Percentiles rank a stretch among this genome's conserved stretches.
Evolutionary conservation across 2,329 filamentous ascomycete genomes (phyloP).

Genomic region (Paraconiothyrium brasiliense): DNA sequence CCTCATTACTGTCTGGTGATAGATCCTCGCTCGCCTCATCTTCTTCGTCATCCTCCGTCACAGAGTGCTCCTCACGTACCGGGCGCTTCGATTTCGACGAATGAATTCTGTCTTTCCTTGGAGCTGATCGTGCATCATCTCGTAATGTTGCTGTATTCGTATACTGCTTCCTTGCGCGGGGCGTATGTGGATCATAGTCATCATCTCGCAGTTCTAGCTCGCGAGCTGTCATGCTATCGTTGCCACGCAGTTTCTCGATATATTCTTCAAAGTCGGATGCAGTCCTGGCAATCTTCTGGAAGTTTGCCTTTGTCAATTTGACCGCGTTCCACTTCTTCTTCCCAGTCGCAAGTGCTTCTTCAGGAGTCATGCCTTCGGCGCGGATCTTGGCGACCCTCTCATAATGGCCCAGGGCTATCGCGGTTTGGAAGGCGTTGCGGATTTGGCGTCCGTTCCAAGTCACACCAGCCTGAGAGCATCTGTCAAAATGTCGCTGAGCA

Average conservation of each 20-base stretch:
- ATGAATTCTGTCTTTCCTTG: not conserved
- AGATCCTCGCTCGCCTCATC: not conserved
- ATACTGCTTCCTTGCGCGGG: constrained; percentile 15
- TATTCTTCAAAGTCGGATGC: constrained; percentile 22
- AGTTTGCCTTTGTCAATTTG: constrained; percentile 18
- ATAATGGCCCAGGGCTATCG: constrained; percentile 1
- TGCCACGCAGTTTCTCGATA: constrained; percentile 14
- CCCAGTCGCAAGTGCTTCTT: constrained; percentile 13
- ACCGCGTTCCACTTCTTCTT: constrained; percentile 21
- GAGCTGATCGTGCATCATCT: not conserved
- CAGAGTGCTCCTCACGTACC: not conserved
- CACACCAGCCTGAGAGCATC: not conserved
- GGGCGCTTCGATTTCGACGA: not conserved
- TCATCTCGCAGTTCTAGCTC: constrained; percentile 12
- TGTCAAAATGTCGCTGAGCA: constrained; percentile 12
- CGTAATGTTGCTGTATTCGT: not conserved
- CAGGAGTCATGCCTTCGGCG: constrained; percentile 7
- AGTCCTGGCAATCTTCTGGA: constrained; percentile 19
- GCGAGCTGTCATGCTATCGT: constrained; percentile 8
- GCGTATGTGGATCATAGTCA: constrained; percentile 7
- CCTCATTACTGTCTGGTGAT: too few relatives aligned
- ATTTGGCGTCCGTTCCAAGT: constrained; percentile 28
- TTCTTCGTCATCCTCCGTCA: not conserved
- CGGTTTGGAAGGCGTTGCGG: constrained; percentile 25
- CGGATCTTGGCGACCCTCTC: constrained; percentile 10